These are phyloP conservation scores for Pezicula radicicola DNA, from an alignment of 2,329 filamentous ascomycete genomes.

Conservation along the genomic window DNA sequence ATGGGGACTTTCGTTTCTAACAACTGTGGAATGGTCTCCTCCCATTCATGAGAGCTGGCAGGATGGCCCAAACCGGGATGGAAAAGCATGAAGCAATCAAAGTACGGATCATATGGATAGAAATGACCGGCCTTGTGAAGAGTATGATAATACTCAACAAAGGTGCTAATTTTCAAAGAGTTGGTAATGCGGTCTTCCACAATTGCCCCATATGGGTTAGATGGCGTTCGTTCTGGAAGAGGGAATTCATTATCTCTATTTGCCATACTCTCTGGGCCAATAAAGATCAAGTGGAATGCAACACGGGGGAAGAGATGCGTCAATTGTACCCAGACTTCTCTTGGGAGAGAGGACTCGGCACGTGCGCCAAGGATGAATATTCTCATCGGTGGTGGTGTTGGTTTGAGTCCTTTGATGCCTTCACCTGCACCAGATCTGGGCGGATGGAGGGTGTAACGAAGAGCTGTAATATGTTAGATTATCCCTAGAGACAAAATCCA, in stretches of 20 bases:
- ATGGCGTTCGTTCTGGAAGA: constrained; percentile 76
- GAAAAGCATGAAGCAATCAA: constrained; percentile 96
- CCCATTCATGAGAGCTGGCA: constrained; percentile 90
- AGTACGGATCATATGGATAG: constrained; percentile 94
- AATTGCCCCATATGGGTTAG: constrained; percentile 90
- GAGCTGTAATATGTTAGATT: constrained; percentile 49
- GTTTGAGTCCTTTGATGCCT: constrained; percentile 74
- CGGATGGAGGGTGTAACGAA: constrained; percentile 92
- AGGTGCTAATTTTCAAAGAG: constrained; percentile 94
- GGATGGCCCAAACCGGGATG: constrained; percentile 96
- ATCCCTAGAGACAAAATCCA: background rate
- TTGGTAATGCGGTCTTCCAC: constrained; percentile 87
- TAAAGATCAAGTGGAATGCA: constrained; percentile 88
- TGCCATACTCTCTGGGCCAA: constrained; percentile 93
- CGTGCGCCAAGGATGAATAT: constrained; percentile 92
- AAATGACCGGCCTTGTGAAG: constrained; percentile 90
- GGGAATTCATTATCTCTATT: constrained; percentile 94
- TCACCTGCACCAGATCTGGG: constrained; percentile 72
- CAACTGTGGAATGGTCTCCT: constrained; percentile 81
- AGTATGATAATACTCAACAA: constrained; percentile 97
- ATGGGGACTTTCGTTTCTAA: constrained; percentile 95
- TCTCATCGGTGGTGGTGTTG: constrained; percentile 83
- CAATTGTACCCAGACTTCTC: constrained; percentile 91
- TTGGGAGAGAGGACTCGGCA: constrained; percentile 93
- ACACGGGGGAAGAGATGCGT: constrained; percentile 92